A percentile compares a stretch with the other conserved stretches of the same genome.
phyloP scores from a whole-genome alignment of 2,329 filamentous ascomycete genomes.

The Thelonectria rubi region DNA sequence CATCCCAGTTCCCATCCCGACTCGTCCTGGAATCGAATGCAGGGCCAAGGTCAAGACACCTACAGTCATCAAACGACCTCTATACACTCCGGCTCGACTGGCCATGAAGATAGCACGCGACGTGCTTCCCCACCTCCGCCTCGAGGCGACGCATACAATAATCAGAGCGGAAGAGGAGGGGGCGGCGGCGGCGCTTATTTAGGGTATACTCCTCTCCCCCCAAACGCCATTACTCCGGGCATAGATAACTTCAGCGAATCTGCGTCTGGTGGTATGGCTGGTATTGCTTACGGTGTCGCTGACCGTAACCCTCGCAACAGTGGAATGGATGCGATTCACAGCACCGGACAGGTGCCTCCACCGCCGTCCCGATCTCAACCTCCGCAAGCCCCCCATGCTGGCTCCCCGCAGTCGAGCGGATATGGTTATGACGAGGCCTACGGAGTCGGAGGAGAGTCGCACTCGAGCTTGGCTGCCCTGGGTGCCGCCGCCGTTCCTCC shows the following conservation, averaged over 20 bases:
- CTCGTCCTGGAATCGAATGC: constrained; percentile 35
- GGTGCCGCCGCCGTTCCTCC: constrained; percentile 43
- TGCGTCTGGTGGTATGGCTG: constrained; percentile 72
- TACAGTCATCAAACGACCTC: constrained; percentile 31
- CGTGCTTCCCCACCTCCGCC: constrained; percentile 22
- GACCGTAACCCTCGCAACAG: constrained; percentile 71
- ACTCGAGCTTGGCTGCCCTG: constrained; percentile 49
- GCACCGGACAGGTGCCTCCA: constrained; percentile 47
- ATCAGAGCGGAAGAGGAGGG: constrained; percentile 21
- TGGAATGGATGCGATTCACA: constrained; percentile 69
- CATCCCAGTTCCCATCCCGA: constrained; percentile 40
- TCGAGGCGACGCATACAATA: constrained; percentile 38
- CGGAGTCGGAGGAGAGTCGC: constrained; percentile 41
- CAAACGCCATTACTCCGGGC: constrained; percentile 63
- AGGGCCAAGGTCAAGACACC: constrained; percentile 32
- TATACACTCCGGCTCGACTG: constrained; percentile 32
- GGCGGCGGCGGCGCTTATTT: constrained; percentile 37
- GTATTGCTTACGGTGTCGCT: constrained; percentile 72
- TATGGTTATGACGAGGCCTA: constrained; percentile 39
- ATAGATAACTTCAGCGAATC: constrained; percentile 72
- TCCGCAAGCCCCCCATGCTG: constrained; percentile 26
- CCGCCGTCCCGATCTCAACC: constrained; percentile 49
- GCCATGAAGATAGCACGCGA: constrained; percentile 35
- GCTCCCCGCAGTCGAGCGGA: constrained; percentile 35
- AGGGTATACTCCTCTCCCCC: constrained; percentile 38